Conservation (phyloP, 257 asterid genomes). For the Lycium barbarum region DNA sequence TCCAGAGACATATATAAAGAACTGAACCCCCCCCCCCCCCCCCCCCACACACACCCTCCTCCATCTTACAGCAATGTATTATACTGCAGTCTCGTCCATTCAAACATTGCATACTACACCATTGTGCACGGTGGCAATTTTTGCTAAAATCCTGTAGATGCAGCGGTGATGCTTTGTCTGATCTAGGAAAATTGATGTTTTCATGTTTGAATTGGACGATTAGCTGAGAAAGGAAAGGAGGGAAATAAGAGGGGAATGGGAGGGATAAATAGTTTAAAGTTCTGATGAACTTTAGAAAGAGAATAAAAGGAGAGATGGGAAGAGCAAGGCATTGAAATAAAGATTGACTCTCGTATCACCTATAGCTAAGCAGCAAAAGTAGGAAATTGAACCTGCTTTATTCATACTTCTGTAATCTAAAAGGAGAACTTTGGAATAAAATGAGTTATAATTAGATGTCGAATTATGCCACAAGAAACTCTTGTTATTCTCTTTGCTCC, state of each 20-base stretch:
- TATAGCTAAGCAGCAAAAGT: neutral
- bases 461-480: slow-evolving; percentile 2
- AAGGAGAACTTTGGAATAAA: neutral
- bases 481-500: neutral
- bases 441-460: neutral
- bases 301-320: slow-evolving; percentile 20
- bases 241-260: neutral
- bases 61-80: neutral
- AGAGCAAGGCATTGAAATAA: neutral
- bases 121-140: neutral
- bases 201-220: neutral
- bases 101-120: slow-evolving; percentile 21
- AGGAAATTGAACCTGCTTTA: neutral
- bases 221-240: slow-evolving; percentile 17
- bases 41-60: too few relatives aligned
- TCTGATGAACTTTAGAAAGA: neutral
- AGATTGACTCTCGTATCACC: slow-evolving; percentile 7
- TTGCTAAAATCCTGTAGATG: slow-evolving; percentile 2
- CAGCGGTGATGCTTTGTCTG: neutral
- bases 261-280: neutral
- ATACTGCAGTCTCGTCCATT: neutral
- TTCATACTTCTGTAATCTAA: neutral
- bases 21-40: neutral
- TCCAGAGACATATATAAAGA: neutral
- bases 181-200: neutral